Percentiles rank a stretch among this genome's conserved stretches.
These are phyloP conservation scores for Anthoceros angustus DNA, from an alignment of 225 moss, liverwort and hornwort species.

Conservation along the genomic window DNA sequence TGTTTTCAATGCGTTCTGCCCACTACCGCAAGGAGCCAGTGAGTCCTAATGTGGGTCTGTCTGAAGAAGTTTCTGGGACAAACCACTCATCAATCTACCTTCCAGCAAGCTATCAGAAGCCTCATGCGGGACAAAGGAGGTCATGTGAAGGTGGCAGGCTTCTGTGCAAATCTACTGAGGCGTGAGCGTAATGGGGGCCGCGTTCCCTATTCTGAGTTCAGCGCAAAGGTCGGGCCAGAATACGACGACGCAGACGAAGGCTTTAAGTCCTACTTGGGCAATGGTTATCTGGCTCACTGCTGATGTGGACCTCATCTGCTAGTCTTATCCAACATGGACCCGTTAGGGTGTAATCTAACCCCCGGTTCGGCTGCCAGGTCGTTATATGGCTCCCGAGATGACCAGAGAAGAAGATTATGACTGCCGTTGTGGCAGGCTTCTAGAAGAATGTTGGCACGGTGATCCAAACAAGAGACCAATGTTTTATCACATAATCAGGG, in stretches of 20 bases:
- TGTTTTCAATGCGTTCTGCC: background rate
- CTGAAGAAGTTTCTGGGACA: background rate
- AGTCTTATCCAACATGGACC: too few species aligned
- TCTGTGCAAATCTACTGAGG: background rate
- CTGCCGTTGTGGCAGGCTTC: background rate
- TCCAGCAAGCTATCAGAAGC: slow-evolving; percentile 4
- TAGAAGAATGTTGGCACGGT: background rate
- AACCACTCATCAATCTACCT: background rate
- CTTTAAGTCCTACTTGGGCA: background rate
- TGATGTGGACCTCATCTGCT: too few species aligned
- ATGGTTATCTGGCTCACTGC: too few species aligned
- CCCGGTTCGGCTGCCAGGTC: background rate
- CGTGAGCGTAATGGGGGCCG: background rate
- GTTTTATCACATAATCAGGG: background rate
- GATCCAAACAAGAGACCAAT: background rate
- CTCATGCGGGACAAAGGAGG: slow-evolving; percentile 1
- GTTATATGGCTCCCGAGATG: background rate
- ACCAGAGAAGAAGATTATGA: slow-evolving; percentile 1
- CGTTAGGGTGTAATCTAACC: too few species aligned
- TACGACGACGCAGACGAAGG: background rate
- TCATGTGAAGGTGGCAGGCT: background rate
- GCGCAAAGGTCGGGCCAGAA: background rate
- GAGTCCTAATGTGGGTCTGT: background rate
- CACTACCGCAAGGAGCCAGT: background rate
- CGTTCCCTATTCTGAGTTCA: background rate